Base-by-base conservation (phyloP, 2,329 filamentous ascomycete genomes). In the Epicoccum nigrum region DNA sequence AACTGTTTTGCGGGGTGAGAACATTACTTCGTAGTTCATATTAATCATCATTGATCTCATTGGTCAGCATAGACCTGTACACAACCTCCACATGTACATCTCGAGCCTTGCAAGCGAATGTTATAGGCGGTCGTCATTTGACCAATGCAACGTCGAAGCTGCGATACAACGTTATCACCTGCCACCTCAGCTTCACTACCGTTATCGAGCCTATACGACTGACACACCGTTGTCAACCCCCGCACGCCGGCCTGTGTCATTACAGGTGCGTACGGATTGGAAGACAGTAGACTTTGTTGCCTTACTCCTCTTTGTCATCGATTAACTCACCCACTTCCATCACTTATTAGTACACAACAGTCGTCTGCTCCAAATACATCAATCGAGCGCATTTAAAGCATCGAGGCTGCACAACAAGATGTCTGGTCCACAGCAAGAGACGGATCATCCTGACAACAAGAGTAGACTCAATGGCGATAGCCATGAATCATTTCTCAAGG, bases 1-100 rank as follows among this genome's bases (percentile, higher is more conserved):
- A 20, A 17, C 16, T 7, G 21, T 33, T 25, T 16, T n/a, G 20
- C 19, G n/a, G 19, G 31, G 31, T 13, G 32, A 34, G 20, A 40
- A 54, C 32, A 25, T n/a, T n/a, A n/a, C n/a, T n/a, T n/a, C n/a
- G n/a, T n/a, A n/a, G n/a, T n/a, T n/a, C n/a, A 32, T 33, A 47
- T 47, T 52, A 43, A 65, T 69, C 61, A 67, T 51, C 57, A 41
- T 38, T 55, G 34, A 53, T 57, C 42, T 63, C 30, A 62, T 58
- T 63, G 57, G 59, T 43, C 43, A 30, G 13, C 8, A 9, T 30
- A 12, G 13, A 30, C 28, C 4, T n/a, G 28, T 30, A 7, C 13
- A 13, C 28, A 30, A 30, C 43, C 44, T 42, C 42, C 31, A 52
- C 37, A 52, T 46, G 38, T 52, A 27, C 37, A 47, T 50, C 27